These are phyloP conservation scores for Penicillium crustosum DNA, from an alignment of 2,329 filamentous ascomycete genomes.

Conservation along the genomic window DNA sequence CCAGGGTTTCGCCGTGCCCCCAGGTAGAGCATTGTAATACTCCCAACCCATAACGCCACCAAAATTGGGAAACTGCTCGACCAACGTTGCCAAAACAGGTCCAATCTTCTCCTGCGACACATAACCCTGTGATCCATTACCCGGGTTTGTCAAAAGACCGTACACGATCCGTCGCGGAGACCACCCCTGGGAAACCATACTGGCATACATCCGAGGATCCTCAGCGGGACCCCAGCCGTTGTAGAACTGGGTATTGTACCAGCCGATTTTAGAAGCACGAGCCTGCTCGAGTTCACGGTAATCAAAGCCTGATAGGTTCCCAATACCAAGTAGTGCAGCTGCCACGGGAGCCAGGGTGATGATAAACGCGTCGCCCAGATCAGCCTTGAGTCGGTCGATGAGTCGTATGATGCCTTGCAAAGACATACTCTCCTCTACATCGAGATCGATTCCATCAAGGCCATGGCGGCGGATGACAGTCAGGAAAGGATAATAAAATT, in stretches of 20 bases:
- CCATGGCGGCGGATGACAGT: constrained; percentile 61
- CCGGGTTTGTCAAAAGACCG: constrained; percentile 76
- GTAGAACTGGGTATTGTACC: constrained; percentile 94
- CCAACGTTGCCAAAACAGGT: constrained; percentile 57
- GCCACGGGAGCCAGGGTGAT: constrained; percentile 82
- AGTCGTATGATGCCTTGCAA: constrained; percentile 65
- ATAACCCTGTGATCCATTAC: constrained; percentile 65
- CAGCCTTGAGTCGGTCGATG: constrained; percentile 63
- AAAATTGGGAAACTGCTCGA: constrained; percentile 65
- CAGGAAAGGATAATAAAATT: constrained; percentile 68
- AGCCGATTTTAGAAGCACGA: constrained; percentile 66
- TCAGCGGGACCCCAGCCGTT: constrained; percentile 77
- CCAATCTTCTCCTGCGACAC: constrained; percentile 60
- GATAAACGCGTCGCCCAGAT: constrained; percentile 59
- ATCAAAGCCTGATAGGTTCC: constrained; percentile 74
- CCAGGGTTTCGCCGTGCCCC: constrained; percentile 64
- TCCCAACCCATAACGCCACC: constrained; percentile 95
- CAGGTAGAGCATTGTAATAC: constrained; percentile 80
- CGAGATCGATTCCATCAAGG: constrained; percentile 72
- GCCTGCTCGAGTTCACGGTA: constrained; percentile 72
- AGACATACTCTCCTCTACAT: constrained; percentile 75
- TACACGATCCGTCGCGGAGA: constrained; percentile 70
- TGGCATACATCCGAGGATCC: constrained; percentile 46
- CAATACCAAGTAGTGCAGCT: constrained; percentile 64
- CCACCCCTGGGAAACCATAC: constrained; percentile 61